A percentile compares a stretch with the other conserved stretches of the same genome.
phyloP scores from a whole-genome alignment of 352 stramenopile genomes.

The Pythium diclinum region DNA sequence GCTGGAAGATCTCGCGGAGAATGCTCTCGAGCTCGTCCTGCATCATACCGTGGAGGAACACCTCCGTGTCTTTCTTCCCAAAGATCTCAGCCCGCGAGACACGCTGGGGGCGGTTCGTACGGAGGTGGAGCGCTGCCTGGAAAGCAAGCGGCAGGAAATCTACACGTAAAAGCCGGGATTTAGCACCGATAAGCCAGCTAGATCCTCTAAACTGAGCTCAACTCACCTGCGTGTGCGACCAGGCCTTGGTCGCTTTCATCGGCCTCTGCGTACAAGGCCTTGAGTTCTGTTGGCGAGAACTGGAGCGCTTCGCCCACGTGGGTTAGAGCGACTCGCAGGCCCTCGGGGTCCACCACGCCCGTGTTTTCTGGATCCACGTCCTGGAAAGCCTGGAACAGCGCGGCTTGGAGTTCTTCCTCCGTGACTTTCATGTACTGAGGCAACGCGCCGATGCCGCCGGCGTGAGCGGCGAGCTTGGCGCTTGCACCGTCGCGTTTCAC shows the following conservation, averaged over 20 bases:
- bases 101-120: conserved; percentile 44
- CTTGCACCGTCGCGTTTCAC: conserved; percentile 34
- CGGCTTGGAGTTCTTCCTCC: conserved; percentile 57
- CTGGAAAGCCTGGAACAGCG: conserved; percentile 44
- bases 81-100: conserved; percentile 39
- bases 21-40: conserved; percentile 81
- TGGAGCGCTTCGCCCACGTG: conserved; percentile 50
- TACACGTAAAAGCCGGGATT: background rate
- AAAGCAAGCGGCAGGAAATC: conserved; percentile 51
- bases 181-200: no score
- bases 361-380: conserved; percentile 36
- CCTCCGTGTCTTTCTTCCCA: conserved; percentile 41
- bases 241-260: conserved; percentile 59
- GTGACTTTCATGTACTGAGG: conserved; percentile 56
- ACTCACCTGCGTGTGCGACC: conserved; percentile 41
- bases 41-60: conserved; percentile 76
- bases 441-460: background rate
- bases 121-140: conserved; percentile 46
- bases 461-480: conserved; percentile 6
- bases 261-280: conserved; percentile 57
- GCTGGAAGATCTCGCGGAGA: conserved; percentile 73
- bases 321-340: conserved; percentile 43
- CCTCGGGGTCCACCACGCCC: conserved; percentile 40
- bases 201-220: background rate
- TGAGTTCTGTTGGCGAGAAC: conserved; percentile 52